Evolutionary conservation across 768 basidiomycete genomes (phyloP).

Genomic region (Lyophyllum shimeji): DNA sequence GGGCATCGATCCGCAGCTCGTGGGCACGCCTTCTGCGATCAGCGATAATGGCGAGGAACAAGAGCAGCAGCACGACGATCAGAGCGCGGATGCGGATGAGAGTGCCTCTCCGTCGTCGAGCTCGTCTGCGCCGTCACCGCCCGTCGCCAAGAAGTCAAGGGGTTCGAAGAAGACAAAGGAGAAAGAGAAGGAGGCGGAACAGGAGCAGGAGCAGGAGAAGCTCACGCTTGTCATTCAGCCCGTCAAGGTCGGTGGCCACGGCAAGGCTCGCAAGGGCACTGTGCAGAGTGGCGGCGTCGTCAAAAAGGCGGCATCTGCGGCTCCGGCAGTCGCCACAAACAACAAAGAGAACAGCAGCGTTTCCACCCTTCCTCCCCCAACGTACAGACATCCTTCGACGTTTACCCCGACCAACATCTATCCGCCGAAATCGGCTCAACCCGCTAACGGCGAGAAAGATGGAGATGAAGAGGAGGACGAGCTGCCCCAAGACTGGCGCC

Average conservation of each 20-base stretch:
- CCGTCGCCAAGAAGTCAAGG: constrained; percentile 11
- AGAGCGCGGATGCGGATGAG: constrained; percentile 16
- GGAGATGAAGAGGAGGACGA: constrained; percentile 50
- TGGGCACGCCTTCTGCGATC: constrained; percentile 56
- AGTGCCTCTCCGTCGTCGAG: constrained; percentile 12
- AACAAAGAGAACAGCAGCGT: constrained; percentile 36
- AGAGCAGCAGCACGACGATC: constrained; percentile 19
- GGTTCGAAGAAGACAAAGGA: constrained; percentile 11
- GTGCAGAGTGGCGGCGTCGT: constrained; percentile 73
- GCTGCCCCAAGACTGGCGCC: constrained; percentile 78
- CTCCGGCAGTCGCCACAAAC: constrained; percentile 16
- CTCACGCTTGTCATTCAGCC: constrained; percentile 50
- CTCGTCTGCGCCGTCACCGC: constrained; percentile 14
- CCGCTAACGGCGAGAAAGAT: constrained; percentile 18
- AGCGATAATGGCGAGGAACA: constrained; percentile 39
- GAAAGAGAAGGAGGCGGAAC: constrained; percentile 17
- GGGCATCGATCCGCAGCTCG: constrained; percentile 75
- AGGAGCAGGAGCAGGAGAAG: constrained; percentile 33
- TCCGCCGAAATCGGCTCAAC: constrained; percentile 5
- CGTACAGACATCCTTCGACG: constrained; percentile 16
- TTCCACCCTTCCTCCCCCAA: constrained; percentile 13
- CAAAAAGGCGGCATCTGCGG: constrained; percentile 46
- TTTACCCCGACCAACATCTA: constrained; percentile 18
- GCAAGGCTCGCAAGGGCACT: constrained; percentile 62
- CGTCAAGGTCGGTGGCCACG: constrained; percentile 59